Base-by-base conservation (phyloP, 768 basidiomycete genomes). In the Tricholoma furcatifolium region DNA sequence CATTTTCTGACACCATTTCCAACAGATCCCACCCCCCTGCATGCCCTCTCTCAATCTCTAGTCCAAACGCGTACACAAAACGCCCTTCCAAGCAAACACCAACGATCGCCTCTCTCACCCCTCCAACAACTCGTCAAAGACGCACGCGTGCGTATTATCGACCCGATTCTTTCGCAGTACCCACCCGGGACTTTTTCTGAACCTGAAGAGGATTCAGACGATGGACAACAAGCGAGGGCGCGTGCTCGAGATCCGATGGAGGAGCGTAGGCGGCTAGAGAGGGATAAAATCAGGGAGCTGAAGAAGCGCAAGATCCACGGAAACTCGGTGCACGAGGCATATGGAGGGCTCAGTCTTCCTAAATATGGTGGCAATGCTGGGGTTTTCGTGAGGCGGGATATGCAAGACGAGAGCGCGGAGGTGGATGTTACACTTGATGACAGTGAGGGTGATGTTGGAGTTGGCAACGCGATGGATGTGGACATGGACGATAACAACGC, bases 361-460 rank as follows among this genome's bases (percentile, higher is more conserved):
- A 15, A 14, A 18, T 60, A 55, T 56, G 35, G 68, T 53, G 61
- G 64, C 15, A 53, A 50, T 35, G 57, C 58, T 46, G 80, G 75
- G 1, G 80, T 85, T 23, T 82, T 78, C 55, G 73, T 84, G 34
- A 75, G 82, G 12, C 69, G 73, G 24, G 84, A 87, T 57, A 62
- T 77, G 2, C 81, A 77, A 24, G 84, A 87, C 52, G 84, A 86
- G 62, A 84, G 76, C 50, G 74, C 69, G 43, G 80, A 84, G 36
- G 82, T 86, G 10, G 83, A 87, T 55, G 74, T 85, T 30, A 74
- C 70, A 5, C 55, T 70, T 21, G 74, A 70, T 32, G 73, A 67
- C n/a, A n/a, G n/a, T 27, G 27, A 27, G 27, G 7, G 4, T 27
- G 27, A 27, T 27, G 27, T 27, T 27, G 27, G 27, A 27, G 27